These are phyloP conservation scores for Bipolaris cookei DNA, from an alignment of 2,329 filamentous ascomycete genomes.

Conservation along the genomic window DNA sequence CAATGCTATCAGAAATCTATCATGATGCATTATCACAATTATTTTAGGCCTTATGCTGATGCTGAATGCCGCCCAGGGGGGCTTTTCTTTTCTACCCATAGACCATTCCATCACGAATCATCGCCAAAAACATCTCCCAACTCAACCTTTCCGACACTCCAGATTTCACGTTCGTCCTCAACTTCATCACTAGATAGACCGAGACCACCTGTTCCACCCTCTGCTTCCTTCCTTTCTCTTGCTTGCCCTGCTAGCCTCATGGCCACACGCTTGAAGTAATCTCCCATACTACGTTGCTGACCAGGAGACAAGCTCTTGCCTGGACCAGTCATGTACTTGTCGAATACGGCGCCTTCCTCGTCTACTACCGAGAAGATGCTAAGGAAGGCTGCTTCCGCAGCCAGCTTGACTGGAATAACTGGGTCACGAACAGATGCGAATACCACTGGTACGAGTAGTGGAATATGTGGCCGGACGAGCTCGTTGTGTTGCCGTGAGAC, in stretches of 20 bases:
- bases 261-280: constrained; percentile 96
- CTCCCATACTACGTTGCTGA: constrained; percentile 86
- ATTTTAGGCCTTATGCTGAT: constrained; percentile 7
- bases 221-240: constrained; percentile 86
- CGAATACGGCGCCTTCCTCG: constrained; percentile 83
- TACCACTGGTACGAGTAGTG: constrained; percentile 78
- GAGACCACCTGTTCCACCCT: constrained; percentile 84
- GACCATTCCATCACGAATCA: constrained; percentile 9
- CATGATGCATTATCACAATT: neutral
- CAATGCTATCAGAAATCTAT: constrained; percentile 14
- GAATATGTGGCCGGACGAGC: constrained; percentile 79
- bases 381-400: constrained; percentile 92
- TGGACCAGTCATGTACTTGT: constrained; percentile 81
- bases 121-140: constrained; percentile 63
- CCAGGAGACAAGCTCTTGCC: constrained; percentile 69
- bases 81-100: constrained; percentile 6
- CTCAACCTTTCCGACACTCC: constrained; percentile 92
- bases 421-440: constrained; percentile 90
- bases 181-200: constrained; percentile 88
- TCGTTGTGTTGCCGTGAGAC: constrained; percentile 80
- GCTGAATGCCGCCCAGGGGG: neutral
- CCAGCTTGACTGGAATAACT: constrained; percentile 93
- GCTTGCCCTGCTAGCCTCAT: constrained; percentile 84
- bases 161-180: constrained; percentile 94
- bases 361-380: constrained; percentile 89